phyloP scores from a whole-genome alignment of 2,329 filamentous ascomycete genomes.

The Lecanicillium sp. region DNA sequence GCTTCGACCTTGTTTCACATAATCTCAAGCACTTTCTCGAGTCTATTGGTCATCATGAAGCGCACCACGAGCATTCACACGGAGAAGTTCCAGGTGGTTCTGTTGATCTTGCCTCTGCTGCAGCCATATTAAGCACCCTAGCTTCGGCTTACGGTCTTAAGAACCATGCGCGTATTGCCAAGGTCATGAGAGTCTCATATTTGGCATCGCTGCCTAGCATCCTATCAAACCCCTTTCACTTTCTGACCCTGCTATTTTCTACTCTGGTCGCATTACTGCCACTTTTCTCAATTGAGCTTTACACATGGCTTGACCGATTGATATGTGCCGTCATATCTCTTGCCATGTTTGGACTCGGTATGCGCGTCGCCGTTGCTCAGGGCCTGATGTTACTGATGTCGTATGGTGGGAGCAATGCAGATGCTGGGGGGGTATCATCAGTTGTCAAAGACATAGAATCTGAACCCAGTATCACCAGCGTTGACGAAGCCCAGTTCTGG shows the following conservation, averaged over 20 bases:
- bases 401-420: constrained; percentile 45
- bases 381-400: constrained; percentile 96
- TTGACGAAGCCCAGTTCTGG: constrained; percentile 95
- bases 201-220: constrained; percentile 76
- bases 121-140: constrained; percentile 76
- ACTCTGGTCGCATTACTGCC: constrained; percentile 73
- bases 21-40: constrained; percentile 91
- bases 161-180: constrained; percentile 88
- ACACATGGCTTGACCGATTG: constrained; percentile 75
- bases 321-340: constrained; percentile 77
- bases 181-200: constrained; percentile 80
- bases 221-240: constrained; percentile 92
- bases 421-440: constrained; percentile 54
- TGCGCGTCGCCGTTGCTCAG: constrained; percentile 75
- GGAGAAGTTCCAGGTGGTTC: constrained; percentile 64
- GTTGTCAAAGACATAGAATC: constrained; percentile 81
- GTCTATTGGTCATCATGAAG: constrained; percentile 49
- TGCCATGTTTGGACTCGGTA: constrained; percentile 82
- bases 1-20: constrained; percentile 90
- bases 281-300: constrained; percentile 72
- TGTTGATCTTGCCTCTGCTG: constrained; percentile 73
- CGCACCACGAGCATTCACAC: constrained; percentile 65
- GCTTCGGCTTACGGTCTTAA: constrained; percentile 80
- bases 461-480: constrained; percentile 65
- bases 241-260: constrained; percentile 85